Evolutionary conservation across 176 grass and related monocot genomes (phyloP).

Genomic region (Musa schizocarpa): DNA sequence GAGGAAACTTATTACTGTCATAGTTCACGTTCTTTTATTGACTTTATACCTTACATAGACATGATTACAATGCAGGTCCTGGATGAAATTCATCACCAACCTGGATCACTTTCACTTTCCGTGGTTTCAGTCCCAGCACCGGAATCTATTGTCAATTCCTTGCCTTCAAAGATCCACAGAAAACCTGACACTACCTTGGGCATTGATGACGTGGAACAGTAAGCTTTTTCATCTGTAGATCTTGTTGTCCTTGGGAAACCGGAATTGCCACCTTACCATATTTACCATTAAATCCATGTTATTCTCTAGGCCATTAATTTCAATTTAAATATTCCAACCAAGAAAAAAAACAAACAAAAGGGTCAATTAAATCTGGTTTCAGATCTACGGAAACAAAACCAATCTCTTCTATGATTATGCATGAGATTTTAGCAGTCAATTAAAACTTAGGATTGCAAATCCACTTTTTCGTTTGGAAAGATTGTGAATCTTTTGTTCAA

Average conservation of each 20-base stretch:
- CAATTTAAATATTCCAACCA: no score
- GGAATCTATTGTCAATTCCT: constrained; percentile 79
- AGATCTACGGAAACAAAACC: no score
- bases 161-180: constrained; percentile 78
- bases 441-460: no score
- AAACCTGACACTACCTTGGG: constrained; percentile 44
- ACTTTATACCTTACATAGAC: not conserved
- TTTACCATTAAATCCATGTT: not conserved
- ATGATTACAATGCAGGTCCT: constrained; percentile 53
- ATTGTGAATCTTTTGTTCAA: no score
- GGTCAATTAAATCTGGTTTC: no score
- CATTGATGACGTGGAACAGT: constrained; percentile 82
- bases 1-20: not conserved
- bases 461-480: no score
- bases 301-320: no score
- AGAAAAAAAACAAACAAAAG: no score
- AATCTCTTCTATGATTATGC: not conserved
- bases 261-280: not conserved
- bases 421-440: not conserved
- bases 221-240: constrained; percentile 28
- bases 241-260: not conserved
- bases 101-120: constrained; percentile 62
- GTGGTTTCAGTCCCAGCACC: constrained; percentile 69
- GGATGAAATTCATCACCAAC: constrained; percentile 95
- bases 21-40: not conserved